Evolutionary conservation across 1,139 yeast species (phyloP).

Genomic region (Yamadazyma dushanensis): DNA sequence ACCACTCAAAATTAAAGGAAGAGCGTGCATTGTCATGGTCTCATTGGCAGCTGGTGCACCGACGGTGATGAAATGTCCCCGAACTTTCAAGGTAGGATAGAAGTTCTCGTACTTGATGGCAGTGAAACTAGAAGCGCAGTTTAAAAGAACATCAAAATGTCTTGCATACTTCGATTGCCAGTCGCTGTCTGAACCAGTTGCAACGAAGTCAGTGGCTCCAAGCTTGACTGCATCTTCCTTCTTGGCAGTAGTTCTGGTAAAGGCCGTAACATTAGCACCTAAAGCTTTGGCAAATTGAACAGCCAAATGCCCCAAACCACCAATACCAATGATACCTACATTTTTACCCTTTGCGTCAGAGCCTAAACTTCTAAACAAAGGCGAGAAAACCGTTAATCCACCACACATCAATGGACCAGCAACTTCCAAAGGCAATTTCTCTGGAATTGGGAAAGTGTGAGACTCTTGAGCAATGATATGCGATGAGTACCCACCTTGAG

Average conservation of each 20-base stretch:
- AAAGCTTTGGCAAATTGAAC: too few species aligned
- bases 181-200: conserved; percentile 38
- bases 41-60: conserved; percentile 53
- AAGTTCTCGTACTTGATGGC: conserved; percentile 35
- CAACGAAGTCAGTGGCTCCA: conserved; percentile 41
- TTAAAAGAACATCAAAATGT: conserved; percentile 47
- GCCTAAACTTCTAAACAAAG: conserved; percentile 50
- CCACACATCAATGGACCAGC: conserved; percentile 72
- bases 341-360: conserved; percentile 44
- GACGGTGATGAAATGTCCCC: conserved; percentile 52
- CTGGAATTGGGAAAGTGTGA: conserved; percentile 59
- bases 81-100: conserved; percentile 31
- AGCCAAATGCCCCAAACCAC: too few species aligned
- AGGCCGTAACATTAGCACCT: conserved; percentile 43
- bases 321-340: too few species aligned
- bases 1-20: too few species aligned
- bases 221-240: conserved; percentile 33
- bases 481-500: conserved; percentile 64
- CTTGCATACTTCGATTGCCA: conserved; percentile 33
- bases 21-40: too few species aligned
- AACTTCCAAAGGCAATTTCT: conserved; percentile 39
- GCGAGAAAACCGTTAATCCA: conserved; percentile 63
- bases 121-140: conserved; percentile 46
- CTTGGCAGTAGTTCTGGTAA: conserved; percentile 37
- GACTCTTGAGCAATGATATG: conserved; percentile 54